A percentile compares a stretch with the other conserved stretches of the same genome.
Evolutionary conservation across 306 rosid genomes (phyloP).

Genomic region (Ammopiptanthus mongolicus): DNA sequence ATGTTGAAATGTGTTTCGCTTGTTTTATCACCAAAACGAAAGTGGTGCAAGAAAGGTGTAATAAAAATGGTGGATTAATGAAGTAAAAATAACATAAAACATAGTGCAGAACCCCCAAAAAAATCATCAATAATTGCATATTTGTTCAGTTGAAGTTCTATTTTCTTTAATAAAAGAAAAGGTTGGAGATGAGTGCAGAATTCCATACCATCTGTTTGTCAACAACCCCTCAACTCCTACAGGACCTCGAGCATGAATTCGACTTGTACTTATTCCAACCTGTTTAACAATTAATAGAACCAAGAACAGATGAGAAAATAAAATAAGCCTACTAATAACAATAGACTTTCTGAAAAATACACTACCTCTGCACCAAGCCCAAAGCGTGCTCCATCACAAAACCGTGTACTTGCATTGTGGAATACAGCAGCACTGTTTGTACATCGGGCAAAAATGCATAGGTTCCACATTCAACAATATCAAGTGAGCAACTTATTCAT

Average conservation of each 20-base stretch:
- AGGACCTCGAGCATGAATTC: slow-evolving; percentile 91
- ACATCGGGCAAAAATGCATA: neutral
- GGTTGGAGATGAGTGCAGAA: neutral
- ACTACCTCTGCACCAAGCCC: slow-evolving; percentile 85
- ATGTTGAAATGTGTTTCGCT: neutral
- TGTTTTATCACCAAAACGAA: neutral
- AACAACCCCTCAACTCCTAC: slow-evolving; percentile 92
- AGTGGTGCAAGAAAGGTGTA: neutral
- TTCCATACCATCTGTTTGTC: slow-evolving; percentile 75
- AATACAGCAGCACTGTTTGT: slow-evolving; percentile 83
- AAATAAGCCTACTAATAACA: neutral
- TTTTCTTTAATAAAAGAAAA: neutral
- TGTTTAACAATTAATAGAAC: slow-evolving; percentile 27
- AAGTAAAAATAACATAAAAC: neutral
- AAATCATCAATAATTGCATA: neutral
- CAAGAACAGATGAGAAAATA: slow-evolving; percentile 3
- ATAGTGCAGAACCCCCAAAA: neutral
- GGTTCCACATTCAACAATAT: neutral
- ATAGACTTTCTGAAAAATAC: neutral
- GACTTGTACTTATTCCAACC: slow-evolving; percentile 81
- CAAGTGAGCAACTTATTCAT: neutral
- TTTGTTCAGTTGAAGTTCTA: neutral
- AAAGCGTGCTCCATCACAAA: slow-evolving; percentile 76
- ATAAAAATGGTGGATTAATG: neutral
- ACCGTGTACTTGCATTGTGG: slow-evolving; percentile 81